phyloP scores from a whole-genome alignment of 2,329 filamentous ascomycete genomes.

The Pseudogymnoascus verrucosus region DNA sequence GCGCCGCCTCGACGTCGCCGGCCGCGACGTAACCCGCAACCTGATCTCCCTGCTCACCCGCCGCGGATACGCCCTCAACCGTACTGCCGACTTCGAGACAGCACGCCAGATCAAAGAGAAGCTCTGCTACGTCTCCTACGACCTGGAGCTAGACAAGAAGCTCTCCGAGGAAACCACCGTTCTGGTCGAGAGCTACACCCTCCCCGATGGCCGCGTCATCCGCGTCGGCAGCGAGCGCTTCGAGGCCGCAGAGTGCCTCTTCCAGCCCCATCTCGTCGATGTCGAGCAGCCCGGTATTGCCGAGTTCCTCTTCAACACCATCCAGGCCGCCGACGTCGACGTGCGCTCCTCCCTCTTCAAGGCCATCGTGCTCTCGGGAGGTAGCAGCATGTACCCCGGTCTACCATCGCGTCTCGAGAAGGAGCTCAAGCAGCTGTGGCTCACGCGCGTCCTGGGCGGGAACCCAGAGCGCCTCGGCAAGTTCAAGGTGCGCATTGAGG shows the following conservation, averaged over 20 bases:
- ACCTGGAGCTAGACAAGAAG: constrained; percentile 90
- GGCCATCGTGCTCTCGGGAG: constrained; percentile 91
- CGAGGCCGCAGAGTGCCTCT: constrained; percentile 94
- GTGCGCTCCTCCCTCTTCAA: constrained; percentile 92
- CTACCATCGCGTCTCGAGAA: constrained; percentile 92
- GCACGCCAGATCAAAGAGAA: constrained; percentile 99
- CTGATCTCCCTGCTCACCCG: constrained; percentile 90
- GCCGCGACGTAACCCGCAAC: constrained; percentile 96
- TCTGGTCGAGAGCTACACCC: constrained; percentile 92
- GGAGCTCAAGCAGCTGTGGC: constrained; percentile 97
- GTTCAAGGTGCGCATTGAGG: constrained; percentile 99
- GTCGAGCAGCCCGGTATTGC: constrained; percentile 95
- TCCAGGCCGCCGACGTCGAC: constrained; percentile 91
- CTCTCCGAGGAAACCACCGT: constrained; percentile 97
- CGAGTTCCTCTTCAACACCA: constrained; percentile 98
- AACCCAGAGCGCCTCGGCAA: constrained; percentile 93
- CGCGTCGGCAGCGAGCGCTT: constrained; percentile 94
- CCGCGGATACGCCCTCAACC: constrained; percentile 91
- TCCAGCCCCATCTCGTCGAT: constrained; percentile 96
- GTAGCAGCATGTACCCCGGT: constrained; percentile 98
- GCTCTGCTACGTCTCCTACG: constrained; percentile 98
- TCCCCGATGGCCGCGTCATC: constrained; percentile 93
- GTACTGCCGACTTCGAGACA: constrained; percentile 97
- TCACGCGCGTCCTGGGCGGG: constrained; percentile 80
- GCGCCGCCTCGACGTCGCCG: constrained; percentile 85